Evolutionary conservation across 345 rosid species (phyloP).

Genomic region (Citrus reticulata): DNA sequence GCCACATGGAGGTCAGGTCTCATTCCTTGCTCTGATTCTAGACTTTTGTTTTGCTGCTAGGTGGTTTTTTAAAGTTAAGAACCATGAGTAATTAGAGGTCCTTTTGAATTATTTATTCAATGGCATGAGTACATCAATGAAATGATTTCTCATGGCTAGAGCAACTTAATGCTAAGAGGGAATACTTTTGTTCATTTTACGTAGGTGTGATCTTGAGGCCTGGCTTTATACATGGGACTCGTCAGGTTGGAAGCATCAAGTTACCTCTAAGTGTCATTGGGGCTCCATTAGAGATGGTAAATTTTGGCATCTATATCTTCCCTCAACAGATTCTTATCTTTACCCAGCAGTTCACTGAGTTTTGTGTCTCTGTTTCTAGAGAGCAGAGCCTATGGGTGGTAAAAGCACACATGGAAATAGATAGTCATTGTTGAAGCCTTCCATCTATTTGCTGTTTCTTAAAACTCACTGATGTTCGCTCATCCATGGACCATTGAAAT

Average conservation of each 20-base stretch:
- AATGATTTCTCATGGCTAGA: not conserved
- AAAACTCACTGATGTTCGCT: not conserved
- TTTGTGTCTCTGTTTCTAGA: not conserved
- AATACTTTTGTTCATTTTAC: not conserved
- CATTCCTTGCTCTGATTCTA: not conserved
- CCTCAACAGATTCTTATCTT: not conserved
- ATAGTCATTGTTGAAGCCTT: not conserved
- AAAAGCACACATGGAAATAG: not conserved
- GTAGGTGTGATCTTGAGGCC: conserved; percentile 57
- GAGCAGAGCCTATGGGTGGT: not conserved
- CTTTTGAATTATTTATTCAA: not conserved
- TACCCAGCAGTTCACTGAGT: not conserved
- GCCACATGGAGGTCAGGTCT: conserved; percentile 38
- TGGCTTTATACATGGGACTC: conserved; percentile 64
- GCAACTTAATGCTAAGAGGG: not conserved
- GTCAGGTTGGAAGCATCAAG: conserved; percentile 43
- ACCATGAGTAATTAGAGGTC: not conserved
- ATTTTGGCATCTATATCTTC: not conserved
- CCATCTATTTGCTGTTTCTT: not conserved
- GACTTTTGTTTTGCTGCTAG: not conserved
- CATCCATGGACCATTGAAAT: not conserved
- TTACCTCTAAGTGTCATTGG: conserved; percentile 56
- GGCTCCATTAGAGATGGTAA: conserved; percentile 61
- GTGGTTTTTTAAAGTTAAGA: not conserved
- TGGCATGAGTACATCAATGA: not conserved